A percentile compares a stretch with the other conserved stretches of the same genome.
These are phyloP conservation scores for Eucalyptus shirleyi DNA, from an alignment of 345 rosid species.

Conservation along the genomic window DNA sequence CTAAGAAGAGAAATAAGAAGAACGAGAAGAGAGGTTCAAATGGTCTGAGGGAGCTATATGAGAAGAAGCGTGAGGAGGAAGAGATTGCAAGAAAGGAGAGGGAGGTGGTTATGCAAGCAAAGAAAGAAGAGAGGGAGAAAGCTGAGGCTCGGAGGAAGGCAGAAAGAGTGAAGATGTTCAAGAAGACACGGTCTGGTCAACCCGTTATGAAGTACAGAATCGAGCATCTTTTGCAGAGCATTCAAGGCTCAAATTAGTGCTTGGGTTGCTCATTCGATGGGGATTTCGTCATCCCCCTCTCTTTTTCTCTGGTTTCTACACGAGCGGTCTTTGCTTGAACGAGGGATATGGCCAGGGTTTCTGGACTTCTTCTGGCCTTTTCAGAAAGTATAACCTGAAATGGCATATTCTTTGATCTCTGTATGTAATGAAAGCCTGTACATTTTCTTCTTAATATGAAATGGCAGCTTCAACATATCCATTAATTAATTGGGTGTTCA, in stretches of 20 bases:
- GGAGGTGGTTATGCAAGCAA: constrained; percentile 46
- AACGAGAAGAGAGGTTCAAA: constrained; percentile 13
- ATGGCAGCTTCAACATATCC: not conserved
- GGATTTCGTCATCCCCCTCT: not conserved
- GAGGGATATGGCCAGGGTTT: not conserved
- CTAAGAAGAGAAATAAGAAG: constrained; percentile 1
- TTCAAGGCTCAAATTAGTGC: constrained; percentile 31
- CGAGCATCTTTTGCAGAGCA: constrained; percentile 63
- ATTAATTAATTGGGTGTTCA: not conserved
- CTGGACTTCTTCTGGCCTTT: not conserved
- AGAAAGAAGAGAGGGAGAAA: constrained; percentile 55
- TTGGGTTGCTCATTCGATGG: not conserved
- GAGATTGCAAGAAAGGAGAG: constrained; percentile 56
- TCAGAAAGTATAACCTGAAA: not conserved
- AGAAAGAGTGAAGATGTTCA: constrained; percentile 57
- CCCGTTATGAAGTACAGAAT: constrained; percentile 90
- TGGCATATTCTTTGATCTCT: not conserved
- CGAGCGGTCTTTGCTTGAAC: not conserved
- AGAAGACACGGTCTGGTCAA: constrained; percentile 67
- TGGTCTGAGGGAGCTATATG: constrained; percentile 43
- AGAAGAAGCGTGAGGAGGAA: constrained; percentile 52
- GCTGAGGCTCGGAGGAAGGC: constrained; percentile 62
- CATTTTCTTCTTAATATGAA: not conserved
- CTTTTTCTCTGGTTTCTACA: not conserved
- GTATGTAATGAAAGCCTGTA: not conserved